phyloP scores from a whole-genome alignment of 345 rosid species.

The Eucalyptus erythrocorys region DNA sequence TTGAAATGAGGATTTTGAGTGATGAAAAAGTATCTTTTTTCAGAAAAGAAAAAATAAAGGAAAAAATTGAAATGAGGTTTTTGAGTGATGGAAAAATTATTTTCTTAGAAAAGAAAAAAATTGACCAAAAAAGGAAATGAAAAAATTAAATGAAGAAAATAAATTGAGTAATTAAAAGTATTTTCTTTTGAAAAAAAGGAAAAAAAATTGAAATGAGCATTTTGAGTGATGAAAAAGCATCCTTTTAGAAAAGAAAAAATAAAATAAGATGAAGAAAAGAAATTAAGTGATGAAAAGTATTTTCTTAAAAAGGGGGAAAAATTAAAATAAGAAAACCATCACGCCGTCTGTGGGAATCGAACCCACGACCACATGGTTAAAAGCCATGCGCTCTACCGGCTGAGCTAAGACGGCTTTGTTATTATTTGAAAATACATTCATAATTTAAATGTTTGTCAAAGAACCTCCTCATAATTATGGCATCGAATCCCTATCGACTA shows the following conservation, averaged over 20 bases:
- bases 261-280: not conserved
- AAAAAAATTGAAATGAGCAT: not conserved
- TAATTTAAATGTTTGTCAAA: not conserved
- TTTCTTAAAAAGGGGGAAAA: not conserved
- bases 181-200: not conserved
- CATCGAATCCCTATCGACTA: not conserved
- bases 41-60: too few relatives aligned
- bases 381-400: conserved; percentile 82
- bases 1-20: too few relatives aligned
- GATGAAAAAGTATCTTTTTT: too few relatives aligned
- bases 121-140: too few relatives aligned
- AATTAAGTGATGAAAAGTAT: not conserved
- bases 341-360: conserved; percentile 78
- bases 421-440: rapidly evolving
- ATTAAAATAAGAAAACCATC: rapidly evolving
- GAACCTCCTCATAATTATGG: not conserved
- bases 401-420: conserved; percentile 52
- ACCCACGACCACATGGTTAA: conserved; percentile 77
- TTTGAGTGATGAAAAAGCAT: too few relatives aligned
- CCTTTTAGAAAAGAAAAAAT: not conserved
- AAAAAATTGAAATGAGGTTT: too few relatives aligned
- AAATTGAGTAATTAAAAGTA: not conserved
- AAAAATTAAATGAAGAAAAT: too few relatives aligned
- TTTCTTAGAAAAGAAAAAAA: too few relatives aligned
- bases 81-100: too few relatives aligned